Evolutionary conservation across 768 basidiomycete genomes (phyloP).

Genomic region (Pleurotus cornucopiae): DNA sequence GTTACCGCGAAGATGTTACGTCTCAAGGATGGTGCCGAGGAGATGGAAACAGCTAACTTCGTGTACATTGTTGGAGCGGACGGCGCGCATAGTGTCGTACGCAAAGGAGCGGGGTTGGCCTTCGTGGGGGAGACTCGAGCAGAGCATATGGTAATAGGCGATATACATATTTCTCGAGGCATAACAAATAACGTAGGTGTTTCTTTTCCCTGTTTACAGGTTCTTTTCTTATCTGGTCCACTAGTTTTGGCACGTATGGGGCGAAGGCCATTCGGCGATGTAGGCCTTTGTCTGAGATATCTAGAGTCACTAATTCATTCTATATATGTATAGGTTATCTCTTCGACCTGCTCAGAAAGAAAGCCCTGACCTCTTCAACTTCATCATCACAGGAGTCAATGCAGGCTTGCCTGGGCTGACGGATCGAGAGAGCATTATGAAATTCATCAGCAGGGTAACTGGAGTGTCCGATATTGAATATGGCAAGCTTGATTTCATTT

Average conservation of each 20-base stretch:
- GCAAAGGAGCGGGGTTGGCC: constrained; percentile 33
- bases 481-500: constrained; percentile 21
- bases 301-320: background rate
- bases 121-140: constrained; percentile 37
- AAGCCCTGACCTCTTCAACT: constrained; percentile 18
- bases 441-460: constrained; percentile 18
- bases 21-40: constrained; percentile 14
- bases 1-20: constrained; percentile 27
- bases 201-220: background rate
- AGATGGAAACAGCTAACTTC: constrained; percentile 23
- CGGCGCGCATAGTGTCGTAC: constrained; percentile 37
- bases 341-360: constrained; percentile 17
- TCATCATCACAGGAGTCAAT: constrained; percentile 17
- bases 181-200: constrained; percentile 1
- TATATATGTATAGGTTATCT: constrained; percentile 10
- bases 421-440: constrained; percentile 17
- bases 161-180: constrained; percentile 17
- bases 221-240: background rate
- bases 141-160: constrained; percentile 34
- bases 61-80: constrained; percentile 41
- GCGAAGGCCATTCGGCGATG: background rate
- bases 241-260: constrained; percentile 1
- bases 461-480: constrained; percentile 26
- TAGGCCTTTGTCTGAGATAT: background rate
- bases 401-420: constrained; percentile 7